Percentiles rank a stretch among this genome's conserved stretches.
These are phyloP conservation scores for Botrytis hyacinthi DNA, from an alignment of 2,329 filamentous ascomycete genomes.

Conservation along the genomic window DNA sequence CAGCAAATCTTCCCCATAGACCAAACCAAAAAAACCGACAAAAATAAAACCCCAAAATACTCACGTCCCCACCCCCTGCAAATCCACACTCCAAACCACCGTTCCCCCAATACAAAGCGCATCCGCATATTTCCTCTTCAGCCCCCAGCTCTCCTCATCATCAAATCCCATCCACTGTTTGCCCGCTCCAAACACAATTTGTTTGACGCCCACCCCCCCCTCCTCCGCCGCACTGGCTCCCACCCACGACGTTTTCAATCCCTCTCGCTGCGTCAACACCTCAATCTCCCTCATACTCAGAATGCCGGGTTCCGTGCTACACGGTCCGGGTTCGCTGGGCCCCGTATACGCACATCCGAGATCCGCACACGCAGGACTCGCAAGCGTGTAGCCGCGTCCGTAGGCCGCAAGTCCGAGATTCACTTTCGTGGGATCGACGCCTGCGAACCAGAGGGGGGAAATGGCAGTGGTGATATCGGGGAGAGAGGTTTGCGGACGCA, in stretches of 20 bases:
- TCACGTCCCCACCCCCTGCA: slow-evolving; percentile 14
- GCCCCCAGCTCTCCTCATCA: slow-evolving; percentile 31
- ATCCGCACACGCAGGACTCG: slow-evolving; percentile 29
- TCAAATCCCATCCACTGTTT: slow-evolving; percentile 47
- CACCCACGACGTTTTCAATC: slow-evolving; percentile 30
- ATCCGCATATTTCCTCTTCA: slow-evolving; percentile 33
- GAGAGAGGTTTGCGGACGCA: slow-evolving; percentile 45
- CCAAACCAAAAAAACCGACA: no score
- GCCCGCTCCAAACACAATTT: slow-evolving; percentile 35
- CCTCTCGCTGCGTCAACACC: slow-evolving; percentile 32
- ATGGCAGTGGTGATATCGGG: slow-evolving; percentile 43
- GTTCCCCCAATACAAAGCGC: slow-evolving; percentile 36
- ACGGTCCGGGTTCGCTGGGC: slow-evolving; percentile 33
- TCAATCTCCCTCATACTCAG: slow-evolving; percentile 39
- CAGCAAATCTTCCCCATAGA: background rate
- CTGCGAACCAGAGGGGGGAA: slow-evolving; percentile 44
- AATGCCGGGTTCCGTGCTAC: slow-evolving; percentile 38
- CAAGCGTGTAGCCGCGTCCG: slow-evolving; percentile 45
- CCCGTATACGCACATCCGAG: slow-evolving; percentile 33
- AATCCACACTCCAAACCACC: slow-evolving; percentile 23
- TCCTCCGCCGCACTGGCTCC: background rate
- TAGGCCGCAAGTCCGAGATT: slow-evolving; percentile 50
- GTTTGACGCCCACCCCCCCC: slow-evolving; percentile 20
- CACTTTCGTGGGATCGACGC: slow-evolving; percentile 43
- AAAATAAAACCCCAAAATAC: background rate